Evolutionary conservation across 345 rosid species (phyloP).

Genomic region (Salix koriyanagi): DNA sequence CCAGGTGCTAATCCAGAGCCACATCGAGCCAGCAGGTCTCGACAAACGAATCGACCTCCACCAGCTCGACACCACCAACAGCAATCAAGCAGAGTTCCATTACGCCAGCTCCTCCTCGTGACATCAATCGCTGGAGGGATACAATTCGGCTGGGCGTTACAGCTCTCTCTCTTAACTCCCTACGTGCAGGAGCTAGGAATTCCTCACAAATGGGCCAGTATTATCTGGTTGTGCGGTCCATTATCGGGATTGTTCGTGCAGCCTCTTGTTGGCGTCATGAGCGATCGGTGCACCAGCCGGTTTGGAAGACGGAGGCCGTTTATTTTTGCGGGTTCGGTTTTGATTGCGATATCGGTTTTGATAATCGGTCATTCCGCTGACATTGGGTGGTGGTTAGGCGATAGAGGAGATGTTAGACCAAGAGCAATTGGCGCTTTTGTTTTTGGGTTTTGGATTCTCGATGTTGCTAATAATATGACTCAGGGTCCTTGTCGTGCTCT

Average conservation of each 20-base stretch:
- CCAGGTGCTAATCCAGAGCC: conserved; percentile 10
- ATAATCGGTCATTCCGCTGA: conserved; percentile 81
- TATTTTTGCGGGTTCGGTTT: conserved; percentile 54
- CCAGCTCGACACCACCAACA: conserved; percentile 10
- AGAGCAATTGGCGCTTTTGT: conserved; percentile 72
- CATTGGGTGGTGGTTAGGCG: conserved; percentile 84
- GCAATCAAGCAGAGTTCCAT: conserved; percentile 32
- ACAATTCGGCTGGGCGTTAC: conserved; percentile 97
- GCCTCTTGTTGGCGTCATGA: conserved; percentile 85
- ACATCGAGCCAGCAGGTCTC: conserved; percentile 5
- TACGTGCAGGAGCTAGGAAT: conserved; percentile 97
- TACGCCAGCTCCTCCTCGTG: conserved; percentile 70
- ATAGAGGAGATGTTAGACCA: conserved; percentile 49
- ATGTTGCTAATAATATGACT: conserved; percentile 87
- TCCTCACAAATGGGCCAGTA: conserved; percentile 93
- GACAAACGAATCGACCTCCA: conserved; percentile 18
- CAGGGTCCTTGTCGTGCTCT: conserved; percentile 97
- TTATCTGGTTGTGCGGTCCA: conserved; percentile 97
- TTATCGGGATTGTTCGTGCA: conserved; percentile 87
- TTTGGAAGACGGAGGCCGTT: conserved; percentile 94
- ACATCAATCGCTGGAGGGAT: conserved; percentile 92
- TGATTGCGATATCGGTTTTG: conserved; percentile 60
- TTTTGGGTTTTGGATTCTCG: conserved; percentile 91
- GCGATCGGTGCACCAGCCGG: conserved; percentile 78
- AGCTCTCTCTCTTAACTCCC: conserved; percentile 89